Percentiles rank a stretch among this genome's conserved stretches.
These are phyloP conservation scores for Apiospora saccharicola DNA, from an alignment of 2,329 filamentous ascomycete species.

Conservation along the genomic window DNA sequence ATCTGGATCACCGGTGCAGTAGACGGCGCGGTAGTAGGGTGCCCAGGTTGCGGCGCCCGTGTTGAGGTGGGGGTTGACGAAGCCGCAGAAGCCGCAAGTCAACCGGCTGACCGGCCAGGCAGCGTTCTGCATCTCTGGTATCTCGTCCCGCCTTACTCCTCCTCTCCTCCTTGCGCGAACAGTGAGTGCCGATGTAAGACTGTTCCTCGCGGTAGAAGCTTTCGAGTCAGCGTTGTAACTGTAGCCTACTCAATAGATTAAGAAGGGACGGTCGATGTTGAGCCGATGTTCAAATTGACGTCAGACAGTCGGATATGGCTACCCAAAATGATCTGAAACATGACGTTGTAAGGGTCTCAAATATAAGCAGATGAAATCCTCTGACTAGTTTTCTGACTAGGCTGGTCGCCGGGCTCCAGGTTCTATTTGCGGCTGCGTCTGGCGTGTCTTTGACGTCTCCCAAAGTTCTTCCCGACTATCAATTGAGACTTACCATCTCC, in stretches of 20 bases:
- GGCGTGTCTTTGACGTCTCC: neutral
- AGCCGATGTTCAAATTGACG: neutral
- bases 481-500: neutral
- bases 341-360: neutral
- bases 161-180: neutral
- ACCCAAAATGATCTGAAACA: neutral
- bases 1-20: conserved; percentile 31
- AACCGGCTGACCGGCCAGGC: conserved; percentile 26
- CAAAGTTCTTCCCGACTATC: neutral
- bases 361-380: neutral
- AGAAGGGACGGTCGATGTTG: neutral
- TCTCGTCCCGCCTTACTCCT: neutral
- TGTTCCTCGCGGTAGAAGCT: no score
- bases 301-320: neutral
- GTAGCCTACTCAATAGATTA: neutral
- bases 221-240: neutral
- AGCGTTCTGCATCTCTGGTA: neutral
- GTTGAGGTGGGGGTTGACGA: conserved; percentile 27
- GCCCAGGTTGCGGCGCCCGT: conserved; percentile 32
- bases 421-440: conserved; percentile 1
- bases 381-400: neutral
- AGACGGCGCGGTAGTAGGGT: conserved; percentile 35
- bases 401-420: neutral
- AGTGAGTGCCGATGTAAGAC: neutral
- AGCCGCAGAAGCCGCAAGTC: conserved; percentile 36